phyloP scores from a whole-genome alignment of 768 basidiomycete species.

The Lentinula sp. region DNA sequence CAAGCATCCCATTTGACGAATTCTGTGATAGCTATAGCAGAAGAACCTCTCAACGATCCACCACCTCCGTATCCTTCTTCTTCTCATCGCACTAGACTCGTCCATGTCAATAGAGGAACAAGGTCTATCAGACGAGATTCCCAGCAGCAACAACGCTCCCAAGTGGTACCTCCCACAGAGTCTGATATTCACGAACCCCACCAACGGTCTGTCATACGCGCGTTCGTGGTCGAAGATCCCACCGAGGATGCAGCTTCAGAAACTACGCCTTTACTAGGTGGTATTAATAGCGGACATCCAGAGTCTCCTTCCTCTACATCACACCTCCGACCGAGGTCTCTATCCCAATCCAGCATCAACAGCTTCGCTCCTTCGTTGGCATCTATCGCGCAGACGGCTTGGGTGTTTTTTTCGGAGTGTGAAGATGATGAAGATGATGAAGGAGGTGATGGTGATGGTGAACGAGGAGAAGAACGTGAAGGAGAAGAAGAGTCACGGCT shows the following conservation, averaged over 20 bases:
- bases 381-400: slow-evolving; percentile 61
- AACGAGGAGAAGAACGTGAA: background rate
- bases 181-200: slow-evolving; percentile 15
- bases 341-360: slow-evolving; percentile 49
- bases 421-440: slow-evolving; percentile 19
- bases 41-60: slow-evolving; percentile 35
- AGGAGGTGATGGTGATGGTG: too few species aligned
- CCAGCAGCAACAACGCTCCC: too few species aligned
- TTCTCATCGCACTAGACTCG: too few species aligned
- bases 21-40: background rate
- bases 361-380: slow-evolving; percentile 26
- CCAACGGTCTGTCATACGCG: slow-evolving; percentile 21
- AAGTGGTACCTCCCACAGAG: slow-evolving; percentile 20
- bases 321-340: slow-evolving; percentile 41
- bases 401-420: slow-evolving; percentile 61
- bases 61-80: too few species aligned
- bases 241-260: slow-evolving; percentile 29
- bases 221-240: slow-evolving; percentile 19
- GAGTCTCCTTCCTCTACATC: slow-evolving; percentile 5
- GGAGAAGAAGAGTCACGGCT: slow-evolving; percentile 5
- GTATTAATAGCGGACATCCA: slow-evolving; percentile 13
- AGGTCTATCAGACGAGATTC: too few species aligned
- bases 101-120: too few species aligned
- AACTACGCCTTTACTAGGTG: slow-evolving; percentile 39
- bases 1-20: too few species aligned